Evolutionary conservation across 345 rosid species (phyloP).

Genomic region (Brassica rapa): DNA sequence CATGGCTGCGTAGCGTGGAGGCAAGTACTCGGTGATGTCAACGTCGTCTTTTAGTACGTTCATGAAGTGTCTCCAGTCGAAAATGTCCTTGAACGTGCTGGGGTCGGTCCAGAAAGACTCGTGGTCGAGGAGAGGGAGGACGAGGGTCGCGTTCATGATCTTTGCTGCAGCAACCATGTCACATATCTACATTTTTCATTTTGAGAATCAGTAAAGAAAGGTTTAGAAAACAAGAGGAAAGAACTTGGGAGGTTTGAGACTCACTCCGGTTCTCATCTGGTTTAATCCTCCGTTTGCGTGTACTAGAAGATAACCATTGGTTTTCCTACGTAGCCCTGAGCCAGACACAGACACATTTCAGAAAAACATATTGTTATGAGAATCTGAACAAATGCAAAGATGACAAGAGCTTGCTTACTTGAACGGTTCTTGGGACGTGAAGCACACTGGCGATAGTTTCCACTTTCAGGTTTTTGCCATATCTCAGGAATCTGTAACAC

Average conservation of each 20-base stretch:
- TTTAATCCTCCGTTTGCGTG: neutral
- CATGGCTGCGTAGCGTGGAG: neutral
- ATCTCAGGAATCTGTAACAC: neutral
- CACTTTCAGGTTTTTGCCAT: neutral
- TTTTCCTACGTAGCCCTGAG: neutral
- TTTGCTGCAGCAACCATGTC: neutral
- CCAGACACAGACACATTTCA: neutral
- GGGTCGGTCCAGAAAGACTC: neutral
- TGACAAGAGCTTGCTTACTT: slow-evolving; percentile 37
- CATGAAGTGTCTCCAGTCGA: neutral
- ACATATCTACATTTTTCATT: neutral
- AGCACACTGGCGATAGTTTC: neutral
- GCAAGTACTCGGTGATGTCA: neutral
- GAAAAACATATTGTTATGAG: neutral
- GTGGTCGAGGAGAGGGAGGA: neutral
- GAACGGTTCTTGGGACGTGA: neutral
- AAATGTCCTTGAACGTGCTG: neutral
- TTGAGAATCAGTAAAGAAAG: neutral
- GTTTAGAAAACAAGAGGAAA: neutral
- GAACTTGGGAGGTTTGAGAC: neutral
- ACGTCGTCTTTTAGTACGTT: neutral
- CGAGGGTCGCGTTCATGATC: neutral
- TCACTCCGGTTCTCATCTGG: neutral
- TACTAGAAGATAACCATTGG: neutral
- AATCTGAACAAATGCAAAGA: neutral